Base-by-base conservation (phyloP, 2,329 filamentous ascomycete genomes). In the Rutstroemia sydowiana region DNA sequence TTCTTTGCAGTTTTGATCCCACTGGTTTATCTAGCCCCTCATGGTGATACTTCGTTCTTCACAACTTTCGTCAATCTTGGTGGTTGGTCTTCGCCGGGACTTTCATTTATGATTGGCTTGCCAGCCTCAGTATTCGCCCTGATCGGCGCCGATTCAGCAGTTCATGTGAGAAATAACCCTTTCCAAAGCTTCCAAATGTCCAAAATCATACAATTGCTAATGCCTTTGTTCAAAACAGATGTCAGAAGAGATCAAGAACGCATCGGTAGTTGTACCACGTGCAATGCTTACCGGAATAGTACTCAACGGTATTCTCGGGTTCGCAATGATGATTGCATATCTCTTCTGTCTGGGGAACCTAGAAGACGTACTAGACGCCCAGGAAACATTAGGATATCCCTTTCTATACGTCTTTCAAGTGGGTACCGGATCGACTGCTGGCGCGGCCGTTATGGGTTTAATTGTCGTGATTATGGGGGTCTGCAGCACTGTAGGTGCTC, bases 231-330 rank as follows among this genome's bases (percentile, higher is more conserved):
- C 21, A 18, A 30, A 26, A 30, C n/a, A 45, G 42, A 45, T 45
- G 42, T 45, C 42, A 6, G 75, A 77, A 59, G 75, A 77, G 56
- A 71, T 76, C 30, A 65, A 69, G 36, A 69, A 74, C 48, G 71
- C 75, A 0, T 67, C 71, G 2, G 58, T 69, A 13, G 68, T 71
- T 41, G 70, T 77, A 2, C 75, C 74, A 4, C 61, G 66, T 53
- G 70, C 71, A 5, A 75, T 77, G 58, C 64, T 77, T n/a, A 67
- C 67, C 21, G 71, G 71, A 2, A 68, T 74, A 42, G 47, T 70
- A 14, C 65, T 76, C 53, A 77, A 77, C 52, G 75, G 73, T 3
- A 57, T 57, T 1, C 62, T 75, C 2, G 74, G 73, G 3, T 70
- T 76, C 55, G 51, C 65, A 20, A 52, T 68, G 18, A 51, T 69